Percentiles rank a stretch among this genome's conserved stretches.
phyloP scores from a whole-genome alignment of 164 flowering plant species.

The Berberis thunbergii region DNA sequence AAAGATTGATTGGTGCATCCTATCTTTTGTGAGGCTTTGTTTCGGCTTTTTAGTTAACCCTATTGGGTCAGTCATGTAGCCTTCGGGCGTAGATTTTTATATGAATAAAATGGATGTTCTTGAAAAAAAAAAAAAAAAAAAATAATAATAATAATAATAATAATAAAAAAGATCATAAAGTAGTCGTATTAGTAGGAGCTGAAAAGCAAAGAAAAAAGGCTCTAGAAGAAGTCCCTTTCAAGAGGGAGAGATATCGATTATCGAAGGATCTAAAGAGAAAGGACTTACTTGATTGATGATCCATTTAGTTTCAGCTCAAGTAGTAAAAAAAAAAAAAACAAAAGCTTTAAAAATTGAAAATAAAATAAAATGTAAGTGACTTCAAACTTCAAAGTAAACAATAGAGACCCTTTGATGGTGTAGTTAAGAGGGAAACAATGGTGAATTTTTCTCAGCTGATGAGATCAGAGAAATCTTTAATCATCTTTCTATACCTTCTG shows the following conservation, averaged over 20 bases:
- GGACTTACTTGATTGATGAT: not conserved
- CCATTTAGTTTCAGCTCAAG: not conserved
- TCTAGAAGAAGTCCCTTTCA: slow-evolving; percentile 1
- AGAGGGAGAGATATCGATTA: not conserved
- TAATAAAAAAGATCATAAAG: no score
- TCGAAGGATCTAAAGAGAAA: not conserved
- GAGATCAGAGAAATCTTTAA: slow-evolving; percentile 35
- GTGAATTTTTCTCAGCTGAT: slow-evolving; percentile 9
- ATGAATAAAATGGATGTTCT: no score
- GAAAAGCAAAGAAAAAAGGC: not conserved
- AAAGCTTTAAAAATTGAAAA: no score
- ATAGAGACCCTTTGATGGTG: not conserved
- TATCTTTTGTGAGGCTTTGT: no score
- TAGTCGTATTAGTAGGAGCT: not conserved
- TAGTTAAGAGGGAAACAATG: no score
- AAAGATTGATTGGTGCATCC: no score
- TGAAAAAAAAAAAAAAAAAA: no score
- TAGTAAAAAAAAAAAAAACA: not conserved
- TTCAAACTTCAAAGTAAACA: not conserved
- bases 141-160: no score
- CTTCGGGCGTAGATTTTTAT: no score
- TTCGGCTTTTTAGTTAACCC: no score
- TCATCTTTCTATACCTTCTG: slow-evolving; percentile 43
- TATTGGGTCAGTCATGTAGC: no score
- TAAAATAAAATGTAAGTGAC: not conserved